A percentile compares a stretch with the other conserved stretches of the same genome.
Conservation (phyloP, 257 asterid species). For the Fraxinus anomala region DNA sequence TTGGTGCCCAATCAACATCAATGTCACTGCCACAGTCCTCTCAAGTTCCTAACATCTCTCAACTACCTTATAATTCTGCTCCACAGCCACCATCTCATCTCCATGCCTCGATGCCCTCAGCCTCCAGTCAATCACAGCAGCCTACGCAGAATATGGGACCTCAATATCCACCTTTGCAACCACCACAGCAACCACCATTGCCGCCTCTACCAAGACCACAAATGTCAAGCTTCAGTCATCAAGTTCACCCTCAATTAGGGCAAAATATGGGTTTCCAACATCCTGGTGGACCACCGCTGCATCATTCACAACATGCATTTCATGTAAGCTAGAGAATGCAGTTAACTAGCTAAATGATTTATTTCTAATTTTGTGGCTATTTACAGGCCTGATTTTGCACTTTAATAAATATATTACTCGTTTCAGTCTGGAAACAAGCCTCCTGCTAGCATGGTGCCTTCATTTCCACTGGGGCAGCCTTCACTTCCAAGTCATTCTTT, state of each 20-base stretch:
- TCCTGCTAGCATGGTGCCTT: conserved; percentile 65
- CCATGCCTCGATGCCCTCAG: conserved; percentile 55
- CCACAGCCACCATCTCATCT: conserved; percentile 59
- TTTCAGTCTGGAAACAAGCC: conserved; percentile 69
- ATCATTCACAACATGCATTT: conserved; percentile 74
- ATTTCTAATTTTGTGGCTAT: not conserved
- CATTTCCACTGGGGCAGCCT: conserved; percentile 72
- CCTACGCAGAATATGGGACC: conserved; percentile 58
- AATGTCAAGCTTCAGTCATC: conserved; percentile 65
- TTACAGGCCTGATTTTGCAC: not conserved
- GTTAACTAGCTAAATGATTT: not conserved
- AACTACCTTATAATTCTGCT: conserved; percentile 63
- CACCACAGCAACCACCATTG: conserved; percentile 64
- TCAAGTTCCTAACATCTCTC: conserved; percentile 56
- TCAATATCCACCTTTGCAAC: conserved; percentile 58
- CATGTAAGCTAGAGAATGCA: conserved; percentile 59
- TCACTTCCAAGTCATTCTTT: conserved; percentile 66
- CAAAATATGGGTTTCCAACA: conserved; percentile 69
- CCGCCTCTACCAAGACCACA: conserved; percentile 68
- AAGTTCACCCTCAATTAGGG: conserved; percentile 71
- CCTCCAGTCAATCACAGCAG: conserved; percentile 65
- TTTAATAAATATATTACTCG: conserved; percentile 23
- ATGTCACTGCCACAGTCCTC: conserved; percentile 57
- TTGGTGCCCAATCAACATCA: conserved; percentile 51
- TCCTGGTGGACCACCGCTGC: conserved; percentile 69